Evolutionary conservation across 1,284 basidiomycete genomes (phyloP), one percentile per base, ranked within the genome.

Genomic region (Caloboletus firmus): DNA sequence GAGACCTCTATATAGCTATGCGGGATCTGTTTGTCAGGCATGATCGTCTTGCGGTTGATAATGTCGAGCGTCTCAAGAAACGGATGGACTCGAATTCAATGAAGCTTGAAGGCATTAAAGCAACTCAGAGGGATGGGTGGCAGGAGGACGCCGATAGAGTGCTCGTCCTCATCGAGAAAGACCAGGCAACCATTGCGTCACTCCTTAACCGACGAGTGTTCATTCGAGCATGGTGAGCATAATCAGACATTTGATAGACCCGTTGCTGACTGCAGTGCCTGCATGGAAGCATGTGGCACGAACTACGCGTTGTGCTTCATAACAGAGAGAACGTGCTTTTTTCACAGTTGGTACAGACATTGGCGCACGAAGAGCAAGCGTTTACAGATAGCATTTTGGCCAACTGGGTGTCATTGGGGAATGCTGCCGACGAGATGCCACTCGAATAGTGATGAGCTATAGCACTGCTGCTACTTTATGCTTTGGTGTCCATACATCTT

Each of bases 1-100:
- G 94, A 39, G 95, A 98, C 66, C 76, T 97, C 5, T 95, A 94
- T 69, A 76, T 91, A 40, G 85, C 91, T 9, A 87, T 89, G 68
- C 83, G 90, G 20, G 93, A 95, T 62, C 77, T 96, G 5, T 90
- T 95, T 66, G 76, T 84, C 44, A 84, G 94, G 22, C 88, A 94
- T 62, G 89, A 92, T 55, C 83, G 85, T 32, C 78, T 95, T 35
- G 91, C 92, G 0, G 79, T 84, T 36, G 95, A 97, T 65, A 82
- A 86, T 59, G 91, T 95, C 2, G 93, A 96, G 49, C 81, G 87
- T 31, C 76, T 97, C 52, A 88, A 87, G 71, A 95, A 91, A 65
- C 85, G 91, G 32, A 85, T 95, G 26, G 92, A 95, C 52, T 74
- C 74, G 0, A 87, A 82, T 50, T 84, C 86, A 7, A 71, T 82